Evolutionary conservation across 1,139 yeast genomes (phyloP).

Genomic region (Geotrichum candidum): DNA sequence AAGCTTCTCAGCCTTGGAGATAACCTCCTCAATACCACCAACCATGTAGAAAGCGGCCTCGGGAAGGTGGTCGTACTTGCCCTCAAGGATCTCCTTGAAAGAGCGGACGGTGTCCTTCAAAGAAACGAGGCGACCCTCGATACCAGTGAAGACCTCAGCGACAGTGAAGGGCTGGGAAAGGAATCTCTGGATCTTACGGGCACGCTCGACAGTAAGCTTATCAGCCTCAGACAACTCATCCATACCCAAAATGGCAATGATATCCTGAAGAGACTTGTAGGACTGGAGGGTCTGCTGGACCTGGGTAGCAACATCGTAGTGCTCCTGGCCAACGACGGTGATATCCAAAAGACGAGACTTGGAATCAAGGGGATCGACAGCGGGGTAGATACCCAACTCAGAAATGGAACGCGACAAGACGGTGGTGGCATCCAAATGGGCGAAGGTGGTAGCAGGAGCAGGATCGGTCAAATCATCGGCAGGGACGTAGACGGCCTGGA

Average conservation of each 20-base stretch:
- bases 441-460: slow-evolving; percentile 99
- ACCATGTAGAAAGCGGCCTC: slow-evolving; percentile 99
- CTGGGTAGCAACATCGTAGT: slow-evolving; percentile 87
- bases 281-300: slow-evolving; percentile 99
- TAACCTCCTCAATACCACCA: slow-evolving; percentile 98
- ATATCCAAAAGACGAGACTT: slow-evolving; percentile 98
- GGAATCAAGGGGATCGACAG: slow-evolving; percentile 99
- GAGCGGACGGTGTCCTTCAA: slow-evolving; percentile 90
- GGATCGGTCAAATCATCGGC: slow-evolving; percentile 99
- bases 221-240: slow-evolving; percentile 98
- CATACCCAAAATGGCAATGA: slow-evolving; percentile 99
- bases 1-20: slow-evolving; percentile 97
- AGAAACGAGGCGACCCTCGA: slow-evolving; percentile 95
- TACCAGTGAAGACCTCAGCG: slow-evolving; percentile 99
- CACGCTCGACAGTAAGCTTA: slow-evolving; percentile 99
- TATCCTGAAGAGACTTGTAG: slow-evolving; percentile 98
- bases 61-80: slow-evolving; percentile 98
- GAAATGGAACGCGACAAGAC: slow-evolving; percentile 99
- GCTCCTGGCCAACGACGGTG: slow-evolving; percentile 97
- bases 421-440: slow-evolving; percentile 99
- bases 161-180: slow-evolving; percentile 99
- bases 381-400: slow-evolving; percentile 99
- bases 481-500: slow-evolving; percentile 99
- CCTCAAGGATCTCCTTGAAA: slow-evolving; percentile 95
- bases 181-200: slow-evolving; percentile 99